Conservation (phyloP, 2,329 filamentous ascomycete species). For the Xylaria polymorpha region DNA sequence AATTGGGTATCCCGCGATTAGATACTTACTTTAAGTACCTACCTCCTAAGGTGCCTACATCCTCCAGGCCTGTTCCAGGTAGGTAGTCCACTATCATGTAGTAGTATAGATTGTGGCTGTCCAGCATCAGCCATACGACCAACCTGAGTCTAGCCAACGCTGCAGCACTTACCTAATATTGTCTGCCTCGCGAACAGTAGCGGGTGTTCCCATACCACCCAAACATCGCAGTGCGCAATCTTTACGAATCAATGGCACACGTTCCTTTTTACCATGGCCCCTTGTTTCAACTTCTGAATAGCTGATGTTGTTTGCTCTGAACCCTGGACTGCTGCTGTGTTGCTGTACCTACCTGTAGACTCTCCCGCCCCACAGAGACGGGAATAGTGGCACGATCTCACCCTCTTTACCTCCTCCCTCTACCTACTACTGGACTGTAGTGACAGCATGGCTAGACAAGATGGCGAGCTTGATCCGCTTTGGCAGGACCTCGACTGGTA, state of each 20-base stretch:
- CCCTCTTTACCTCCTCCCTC: constrained; percentile 40
- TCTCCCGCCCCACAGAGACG: constrained; percentile 29
- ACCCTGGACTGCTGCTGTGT: constrained; percentile 16
- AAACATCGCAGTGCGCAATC: constrained; percentile 7
- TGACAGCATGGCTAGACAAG: constrained; percentile 54
- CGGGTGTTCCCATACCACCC: constrained; percentile 23
- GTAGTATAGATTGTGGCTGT: not conserved
- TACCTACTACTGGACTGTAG: constrained; percentile 2
- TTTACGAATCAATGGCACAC: constrained; percentile 29
- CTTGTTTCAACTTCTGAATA: constrained; percentile 35
- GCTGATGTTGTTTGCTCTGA: constrained; percentile 38
- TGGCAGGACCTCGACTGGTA: constrained; percentile 84
- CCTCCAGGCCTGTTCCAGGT: no score
- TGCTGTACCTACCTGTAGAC: constrained; percentile 23
- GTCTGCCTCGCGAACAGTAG: constrained; percentile 18
- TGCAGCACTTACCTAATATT: constrained; percentile 30
- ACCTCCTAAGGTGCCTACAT: no score
- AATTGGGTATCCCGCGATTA: not conserved
- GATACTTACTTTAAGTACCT: not conserved
- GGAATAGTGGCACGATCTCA: constrained; percentile 36
- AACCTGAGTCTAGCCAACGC: not conserved
- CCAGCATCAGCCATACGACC: not conserved
- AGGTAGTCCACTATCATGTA: not conserved
- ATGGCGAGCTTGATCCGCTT: constrained; percentile 68
- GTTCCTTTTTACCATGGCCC: constrained; percentile 38